Evolutionary conservation across 2,329 filamentous ascomycete species (phyloP).

Genomic region (Fusarium paranaense): DNA sequence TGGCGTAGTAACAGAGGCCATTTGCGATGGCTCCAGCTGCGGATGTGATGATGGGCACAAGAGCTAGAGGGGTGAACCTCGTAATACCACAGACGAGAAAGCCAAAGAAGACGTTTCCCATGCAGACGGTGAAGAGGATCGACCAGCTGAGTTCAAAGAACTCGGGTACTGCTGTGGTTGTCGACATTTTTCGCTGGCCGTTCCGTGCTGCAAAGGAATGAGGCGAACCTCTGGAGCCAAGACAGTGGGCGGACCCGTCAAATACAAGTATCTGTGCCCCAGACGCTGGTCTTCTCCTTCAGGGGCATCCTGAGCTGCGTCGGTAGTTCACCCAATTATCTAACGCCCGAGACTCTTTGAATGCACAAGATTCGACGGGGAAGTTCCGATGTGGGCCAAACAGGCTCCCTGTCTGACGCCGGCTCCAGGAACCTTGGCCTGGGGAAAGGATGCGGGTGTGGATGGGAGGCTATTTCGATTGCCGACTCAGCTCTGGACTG

Average conservation of each 20-base stretch:
- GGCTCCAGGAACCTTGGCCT: neutral
- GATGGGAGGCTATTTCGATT: neutral
- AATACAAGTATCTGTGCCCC: neutral
- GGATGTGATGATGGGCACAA: slow-evolving; percentile 54
- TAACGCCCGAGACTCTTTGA: neutral
- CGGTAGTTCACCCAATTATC: neutral
- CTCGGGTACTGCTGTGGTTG: slow-evolving; percentile 17
- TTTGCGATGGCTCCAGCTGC: slow-evolving; percentile 52
- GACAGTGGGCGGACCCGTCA: neutral
- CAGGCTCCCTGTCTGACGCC: neutral
- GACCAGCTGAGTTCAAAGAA: slow-evolving; percentile 57
- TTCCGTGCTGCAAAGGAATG: neutral
- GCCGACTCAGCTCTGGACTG: neutral
- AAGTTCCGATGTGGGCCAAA: neutral
- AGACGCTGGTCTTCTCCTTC: neutral
- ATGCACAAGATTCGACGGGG: neutral
- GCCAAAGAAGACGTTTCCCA: slow-evolving; percentile 53
- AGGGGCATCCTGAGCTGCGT: neutral
- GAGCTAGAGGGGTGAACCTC: slow-evolving; percentile 28
- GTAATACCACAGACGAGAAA: slow-evolving; percentile 50
- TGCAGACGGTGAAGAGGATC: slow-evolving; percentile 56
- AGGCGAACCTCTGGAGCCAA: neutral
- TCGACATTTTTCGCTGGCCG: neutral
- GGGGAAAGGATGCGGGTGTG: neutral
- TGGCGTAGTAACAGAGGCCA: slow-evolving; percentile 55